Evolutionary conservation across 441 rosid species (phyloP).

Genomic region (Populus hybrid): DNA sequence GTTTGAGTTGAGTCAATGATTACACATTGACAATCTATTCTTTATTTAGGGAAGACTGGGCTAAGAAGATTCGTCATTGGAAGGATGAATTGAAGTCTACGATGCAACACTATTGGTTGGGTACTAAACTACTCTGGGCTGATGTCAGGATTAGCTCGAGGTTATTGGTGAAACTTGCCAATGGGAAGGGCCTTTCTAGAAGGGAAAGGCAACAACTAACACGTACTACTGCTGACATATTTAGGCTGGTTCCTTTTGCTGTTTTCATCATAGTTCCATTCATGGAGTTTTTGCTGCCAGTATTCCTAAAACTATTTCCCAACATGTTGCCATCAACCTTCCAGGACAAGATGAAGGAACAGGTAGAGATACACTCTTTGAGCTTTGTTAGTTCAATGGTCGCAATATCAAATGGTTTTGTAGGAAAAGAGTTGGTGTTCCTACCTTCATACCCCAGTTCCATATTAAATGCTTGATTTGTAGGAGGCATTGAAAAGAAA

Average conservation of each 20-base stretch:
- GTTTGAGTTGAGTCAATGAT: constrained; percentile 8
- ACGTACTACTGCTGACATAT: constrained; percentile 86
- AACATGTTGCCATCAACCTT: constrained; percentile 98
- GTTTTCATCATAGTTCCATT: constrained; percentile 86
- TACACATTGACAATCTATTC: constrained; percentile 20
- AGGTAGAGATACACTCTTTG: constrained; percentile 46
- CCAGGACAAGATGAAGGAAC: constrained; percentile 98
- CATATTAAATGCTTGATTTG: constrained; percentile 25
- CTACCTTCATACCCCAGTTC: neutral
- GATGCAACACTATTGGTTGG: constrained; percentile 83
- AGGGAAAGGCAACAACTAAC: constrained; percentile 92
- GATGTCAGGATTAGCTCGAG: constrained; percentile 84
- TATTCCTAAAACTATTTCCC: constrained; percentile 81
- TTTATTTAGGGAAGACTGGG: constrained; percentile 32
- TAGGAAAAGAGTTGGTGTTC: too few relatives aligned
- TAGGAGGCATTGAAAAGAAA: constrained; percentile 88
- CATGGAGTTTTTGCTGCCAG: constrained; percentile 87
- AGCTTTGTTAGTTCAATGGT: neutral
- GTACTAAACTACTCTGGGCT: constrained; percentile 88
- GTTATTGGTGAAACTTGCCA: constrained; percentile 74
- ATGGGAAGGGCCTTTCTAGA: constrained; percentile 81
- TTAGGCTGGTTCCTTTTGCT: constrained; percentile 90
- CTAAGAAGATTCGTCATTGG: constrained; percentile 34
- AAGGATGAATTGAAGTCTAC: constrained; percentile 40
- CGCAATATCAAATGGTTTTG: neutral